Evolutionary conservation across 2,329 filamentous ascomycete genomes (phyloP).

Genomic region (Dothistroma pini): DNA sequence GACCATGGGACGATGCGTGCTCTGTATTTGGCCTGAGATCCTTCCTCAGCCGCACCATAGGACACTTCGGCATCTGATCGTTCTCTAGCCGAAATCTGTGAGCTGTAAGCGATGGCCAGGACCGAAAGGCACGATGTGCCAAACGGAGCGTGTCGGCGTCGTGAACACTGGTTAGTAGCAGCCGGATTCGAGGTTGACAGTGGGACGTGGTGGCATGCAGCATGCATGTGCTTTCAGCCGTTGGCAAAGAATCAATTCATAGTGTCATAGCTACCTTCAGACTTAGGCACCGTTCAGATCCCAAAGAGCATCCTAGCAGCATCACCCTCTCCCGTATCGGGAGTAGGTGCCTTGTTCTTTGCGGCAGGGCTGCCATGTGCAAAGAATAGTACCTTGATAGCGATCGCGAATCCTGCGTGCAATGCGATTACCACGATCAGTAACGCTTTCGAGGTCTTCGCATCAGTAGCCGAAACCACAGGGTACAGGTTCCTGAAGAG

Average conservation of each 20-base stretch:
- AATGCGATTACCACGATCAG: conserved; percentile 78
- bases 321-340: neutral
- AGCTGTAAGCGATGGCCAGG: neutral
- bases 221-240: neutral
- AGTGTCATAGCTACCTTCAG: neutral
- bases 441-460: conserved; percentile 83
- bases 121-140: neutral
- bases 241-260: neutral
- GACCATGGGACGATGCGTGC: neutral
- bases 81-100: neutral
- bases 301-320: conserved; percentile 5
- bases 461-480: conserved; percentile 86
- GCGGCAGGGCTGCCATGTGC: conserved; percentile 51
- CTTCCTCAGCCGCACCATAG: neutral
- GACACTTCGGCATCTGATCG: neutral
- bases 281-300: neutral
- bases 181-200: neutral
- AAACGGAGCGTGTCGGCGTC: neutral
- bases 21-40: neutral
- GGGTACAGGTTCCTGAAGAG: conserved; percentile 81
- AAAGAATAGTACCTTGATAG: conserved; percentile 97
- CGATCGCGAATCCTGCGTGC: conserved; percentile 84
- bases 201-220: neutral
- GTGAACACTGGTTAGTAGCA: neutral
- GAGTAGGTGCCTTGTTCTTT: conserved; percentile 7